Conservation (phyloP, 1,139 yeast genomes). For the Hemisphaericaspora xylanilytica region DNA sequence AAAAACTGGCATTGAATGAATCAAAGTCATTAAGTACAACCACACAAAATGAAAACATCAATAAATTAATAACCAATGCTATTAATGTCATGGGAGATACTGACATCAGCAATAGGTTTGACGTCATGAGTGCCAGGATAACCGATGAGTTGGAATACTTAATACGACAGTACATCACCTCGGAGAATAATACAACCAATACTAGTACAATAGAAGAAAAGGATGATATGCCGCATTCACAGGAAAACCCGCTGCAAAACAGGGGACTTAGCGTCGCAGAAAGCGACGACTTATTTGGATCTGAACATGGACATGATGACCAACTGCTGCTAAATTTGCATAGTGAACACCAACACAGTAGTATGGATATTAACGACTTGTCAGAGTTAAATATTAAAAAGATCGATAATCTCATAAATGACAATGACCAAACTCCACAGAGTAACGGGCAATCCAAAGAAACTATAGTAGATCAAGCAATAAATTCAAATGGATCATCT, state of each 20-base stretch:
- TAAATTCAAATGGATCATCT: constrained; percentile 29
- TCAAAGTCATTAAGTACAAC: background rate
- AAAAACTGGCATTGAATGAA: background rate
- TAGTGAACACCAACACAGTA: constrained; percentile 12
- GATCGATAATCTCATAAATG: constrained; percentile 38
- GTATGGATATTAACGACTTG: constrained; percentile 36
- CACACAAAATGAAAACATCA: constrained; percentile 12
- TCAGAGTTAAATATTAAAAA: constrained; percentile 40
- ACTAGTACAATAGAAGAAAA: constrained; percentile 27
- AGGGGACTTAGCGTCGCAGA: constrained; percentile 9
- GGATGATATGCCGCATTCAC: constrained; percentile 10
- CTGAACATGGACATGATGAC: constrained; percentile 8
- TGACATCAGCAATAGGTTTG: constrained; percentile 50
- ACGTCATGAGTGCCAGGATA: constrained; percentile 74
- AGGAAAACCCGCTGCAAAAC: too few species aligned
- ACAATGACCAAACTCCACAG: constrained; percentile 12
- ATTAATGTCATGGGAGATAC: constrained; percentile 17
- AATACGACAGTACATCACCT: constrained; percentile 33
- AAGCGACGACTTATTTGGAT: constrained; percentile 8
- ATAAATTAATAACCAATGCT: constrained; percentile 11
- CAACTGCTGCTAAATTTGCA: constrained; percentile 5
- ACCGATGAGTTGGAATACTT: constrained; percentile 65
- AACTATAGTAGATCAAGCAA: constrained; percentile 15
- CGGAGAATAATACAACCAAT: constrained; percentile 17
- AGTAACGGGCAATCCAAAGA: constrained; percentile 11